Conservation (phyloP, 345 rosid genomes). For the Salix suchowensis region DNA sequence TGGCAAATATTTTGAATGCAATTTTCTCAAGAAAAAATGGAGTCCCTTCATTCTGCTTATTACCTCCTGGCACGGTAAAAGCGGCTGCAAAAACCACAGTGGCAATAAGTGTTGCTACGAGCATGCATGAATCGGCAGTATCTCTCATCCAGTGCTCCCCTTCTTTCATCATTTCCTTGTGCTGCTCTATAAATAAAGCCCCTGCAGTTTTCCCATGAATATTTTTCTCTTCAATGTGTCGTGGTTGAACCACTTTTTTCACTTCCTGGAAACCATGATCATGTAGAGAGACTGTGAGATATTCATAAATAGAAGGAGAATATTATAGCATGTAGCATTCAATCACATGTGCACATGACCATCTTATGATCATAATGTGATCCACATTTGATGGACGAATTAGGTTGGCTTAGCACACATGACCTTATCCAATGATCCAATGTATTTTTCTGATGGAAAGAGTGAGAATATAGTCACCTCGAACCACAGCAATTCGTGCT, state of each 20-base stretch:
- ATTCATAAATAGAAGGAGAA: not conserved
- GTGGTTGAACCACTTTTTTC: slow-evolving; percentile 1
- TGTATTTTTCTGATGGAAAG: not conserved
- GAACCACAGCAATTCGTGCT: slow-evolving; percentile 38
- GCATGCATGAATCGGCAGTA: slow-evolving; percentile 9
- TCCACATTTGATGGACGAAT: not conserved
- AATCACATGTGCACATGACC: no score
- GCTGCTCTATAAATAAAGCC: not conserved
- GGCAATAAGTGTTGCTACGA: slow-evolving; percentile 8
- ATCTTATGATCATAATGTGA: not conserved
- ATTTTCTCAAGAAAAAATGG: not conserved
- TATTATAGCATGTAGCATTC: not conserved
- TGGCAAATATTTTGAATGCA: not conserved
- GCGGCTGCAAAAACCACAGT: slow-evolving; percentile 5
- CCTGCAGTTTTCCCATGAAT: slow-evolving; percentile 5
- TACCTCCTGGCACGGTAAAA: slow-evolving; percentile 10
- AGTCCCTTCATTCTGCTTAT: not conserved
- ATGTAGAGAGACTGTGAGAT: not conserved
- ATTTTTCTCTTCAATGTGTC: not conserved
- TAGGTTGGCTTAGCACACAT: not conserved
- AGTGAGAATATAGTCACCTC: slow-evolving; percentile 24
- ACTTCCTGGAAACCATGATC: slow-evolving; percentile 11
- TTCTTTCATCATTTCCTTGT: not conserved
- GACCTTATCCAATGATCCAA: not conserved
- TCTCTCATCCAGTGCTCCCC: slow-evolving; percentile 12